These are phyloP conservation scores for Vigna mungo DNA, from an alignment of 306 rosid species.

Conservation along the genomic window DNA sequence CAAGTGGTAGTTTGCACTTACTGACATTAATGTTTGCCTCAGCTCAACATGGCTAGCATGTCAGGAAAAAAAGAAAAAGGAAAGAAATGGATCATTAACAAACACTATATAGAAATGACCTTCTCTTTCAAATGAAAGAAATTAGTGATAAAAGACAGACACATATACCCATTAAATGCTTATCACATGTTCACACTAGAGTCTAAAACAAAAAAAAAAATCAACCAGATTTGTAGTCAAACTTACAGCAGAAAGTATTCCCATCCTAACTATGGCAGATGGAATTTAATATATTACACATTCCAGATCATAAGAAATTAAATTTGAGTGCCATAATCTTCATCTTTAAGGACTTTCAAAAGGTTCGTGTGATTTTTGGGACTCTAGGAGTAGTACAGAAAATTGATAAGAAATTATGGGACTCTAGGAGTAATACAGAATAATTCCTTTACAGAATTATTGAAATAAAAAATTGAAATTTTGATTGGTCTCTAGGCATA, in stretches of 20 bases:
- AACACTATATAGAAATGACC: conserved; percentile 20
- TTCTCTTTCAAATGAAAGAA: conserved; percentile 26
- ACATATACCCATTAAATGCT: conserved; percentile 5
- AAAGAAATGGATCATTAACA: conserved; percentile 29
- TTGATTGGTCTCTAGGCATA: neutral
- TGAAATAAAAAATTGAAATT: neutral
- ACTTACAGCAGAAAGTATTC: conserved; percentile 15
- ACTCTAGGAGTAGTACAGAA: neutral
- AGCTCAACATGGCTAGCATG: conserved; percentile 85
- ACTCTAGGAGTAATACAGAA: neutral
- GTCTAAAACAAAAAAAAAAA: no score
- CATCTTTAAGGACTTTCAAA: neutral
- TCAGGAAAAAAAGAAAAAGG: neutral
- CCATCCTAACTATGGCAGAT: conserved; percentile 14
- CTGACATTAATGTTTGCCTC: conserved; percentile 90
- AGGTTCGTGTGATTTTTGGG: neutral
- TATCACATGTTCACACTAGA: neutral
- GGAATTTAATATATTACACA: conserved; percentile 16
- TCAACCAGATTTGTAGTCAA: no score
- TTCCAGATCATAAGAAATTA: conserved; percentile 23
- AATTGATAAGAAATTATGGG: neutral
- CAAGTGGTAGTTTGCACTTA: conserved; percentile 77
- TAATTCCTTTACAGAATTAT: neutral
- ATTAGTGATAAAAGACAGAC: conserved; percentile 28
- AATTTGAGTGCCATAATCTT: conserved; percentile 15